Evolutionary conservation across 371 early-diverging fungal species (phyloP), one percentile per base, ranked within the genome.

Genomic region (Apophysomyces elegans): DNA sequence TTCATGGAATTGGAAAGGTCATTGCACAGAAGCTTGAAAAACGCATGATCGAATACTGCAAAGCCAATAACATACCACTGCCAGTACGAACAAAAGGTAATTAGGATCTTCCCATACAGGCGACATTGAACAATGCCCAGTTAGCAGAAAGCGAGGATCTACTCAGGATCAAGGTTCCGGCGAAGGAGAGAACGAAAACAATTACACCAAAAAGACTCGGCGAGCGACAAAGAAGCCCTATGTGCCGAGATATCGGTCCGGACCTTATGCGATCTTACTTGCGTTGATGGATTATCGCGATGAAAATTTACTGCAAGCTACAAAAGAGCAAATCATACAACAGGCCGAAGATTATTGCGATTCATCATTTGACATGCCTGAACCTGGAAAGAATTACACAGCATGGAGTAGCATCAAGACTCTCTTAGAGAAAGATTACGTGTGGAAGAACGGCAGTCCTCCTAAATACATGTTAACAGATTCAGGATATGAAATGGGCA

Each of bases 261-360:
- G 92, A 5, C 84, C 89, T 3, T 98, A 95, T 75, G 95, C 88
- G 7, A 91, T 98, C 38, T 74, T 98, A n/a, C 65, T 94, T 2
- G 85, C 93, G 9, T 72, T 97, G 12, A 73, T 84, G 37, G 77
- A 86, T n/a, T 65, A 78, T 7, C 64, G 75, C 14, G 64, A 76
- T 1, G 37, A 37, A 18, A 45, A 62, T 12, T 69, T 70, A 16
- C 50, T 56, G 0, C 71, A 65, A 2, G 71, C 68, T 7, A 81
- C 84, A 16, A 88, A 86, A 67, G 66, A 82, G 4, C 87, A 92
- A 18, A 87, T 92, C 18, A 78, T 86, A 11, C 72, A 78, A 0
- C n/a, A 66, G 4, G 92, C 85, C 1, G 91, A 93, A 72, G 62
- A 73, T 13, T 84, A 87, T 62, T 86, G 89, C 60, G 88, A 93